A percentile compares a stretch with the other conserved stretches of the same genome.
phyloP scores from a whole-genome alignment of 2,329 filamentous ascomycete genomes.

The Hirsutella thompsonii region DNA sequence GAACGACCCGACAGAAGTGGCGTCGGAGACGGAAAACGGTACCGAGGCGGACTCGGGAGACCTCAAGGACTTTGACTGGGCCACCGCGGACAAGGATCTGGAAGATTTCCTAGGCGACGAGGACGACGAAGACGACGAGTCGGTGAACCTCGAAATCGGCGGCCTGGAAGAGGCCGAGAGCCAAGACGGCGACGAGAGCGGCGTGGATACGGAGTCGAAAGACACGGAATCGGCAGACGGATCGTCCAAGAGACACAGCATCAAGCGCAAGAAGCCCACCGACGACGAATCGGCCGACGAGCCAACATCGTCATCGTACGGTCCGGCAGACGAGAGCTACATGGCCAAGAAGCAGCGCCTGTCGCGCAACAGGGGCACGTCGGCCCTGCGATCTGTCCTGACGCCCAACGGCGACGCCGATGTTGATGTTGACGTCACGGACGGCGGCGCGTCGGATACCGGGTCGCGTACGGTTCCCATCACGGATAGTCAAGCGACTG shows the following conservation, averaged over 20 bases:
- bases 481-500: slow-evolving; percentile 25
- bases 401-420: slow-evolving; percentile 24
- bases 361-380: slow-evolving; percentile 29
- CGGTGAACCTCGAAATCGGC: too few relatives aligned
- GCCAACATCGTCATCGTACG: slow-evolving; percentile 12
- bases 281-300: slow-evolving; percentile 21
- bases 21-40: slow-evolving; percentile 17
- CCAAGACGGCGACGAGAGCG: slow-evolving; percentile 7
- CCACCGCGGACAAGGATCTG: slow-evolving; percentile 56
- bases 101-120: slow-evolving; percentile 56
- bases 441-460: too few relatives aligned
- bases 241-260: slow-evolving; percentile 11
- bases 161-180: slow-evolving; percentile 7
- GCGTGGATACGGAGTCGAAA: slow-evolving; percentile 11
- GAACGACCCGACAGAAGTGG: slow-evolving; percentile 19
- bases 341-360: slow-evolving; percentile 39
- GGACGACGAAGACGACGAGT: slow-evolving; percentile 32
- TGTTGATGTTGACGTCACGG: slow-evolving; percentile 18
- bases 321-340: slow-evolving; percentile 20
- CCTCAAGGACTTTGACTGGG: slow-evolving; percentile 47
- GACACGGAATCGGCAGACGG: not conserved
- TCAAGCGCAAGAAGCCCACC: slow-evolving; percentile 19
- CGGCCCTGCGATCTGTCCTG: slow-evolving; percentile 31
- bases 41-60: slow-evolving; percentile 23
- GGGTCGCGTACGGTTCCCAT: too few relatives aligned